These are phyloP conservation scores for Periconia digitata DNA, from an alignment of 2,329 filamentous ascomycete species.

Conservation along the genomic window DNA sequence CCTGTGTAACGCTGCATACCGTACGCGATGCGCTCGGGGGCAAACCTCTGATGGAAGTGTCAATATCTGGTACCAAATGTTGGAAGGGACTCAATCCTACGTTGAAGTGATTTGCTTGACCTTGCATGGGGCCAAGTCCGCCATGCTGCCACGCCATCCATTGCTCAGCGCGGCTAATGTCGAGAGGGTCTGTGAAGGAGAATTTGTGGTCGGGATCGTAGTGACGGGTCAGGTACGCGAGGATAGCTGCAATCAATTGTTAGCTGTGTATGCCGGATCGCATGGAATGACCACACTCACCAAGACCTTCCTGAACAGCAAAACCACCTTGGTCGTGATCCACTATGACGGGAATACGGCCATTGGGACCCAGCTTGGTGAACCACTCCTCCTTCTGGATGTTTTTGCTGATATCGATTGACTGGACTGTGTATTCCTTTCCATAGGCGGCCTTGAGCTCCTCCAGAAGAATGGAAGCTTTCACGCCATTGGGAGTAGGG, in stretches of 20 bases:
- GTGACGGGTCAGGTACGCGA: conserved; percentile 48
- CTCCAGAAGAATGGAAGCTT: conserved; percentile 64
- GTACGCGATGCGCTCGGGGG: conserved; percentile 49
- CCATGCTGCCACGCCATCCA: conserved; percentile 65
- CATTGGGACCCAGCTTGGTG: conserved; percentile 64
- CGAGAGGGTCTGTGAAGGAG: conserved; percentile 50
- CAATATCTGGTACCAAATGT: background rate
- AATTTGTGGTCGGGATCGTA: conserved; percentile 52
- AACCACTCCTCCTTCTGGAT: conserved; percentile 70
- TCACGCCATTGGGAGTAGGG: conserved; percentile 54
- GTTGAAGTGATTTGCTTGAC: conserved; percentile 45
- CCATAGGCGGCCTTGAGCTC: conserved; percentile 68
- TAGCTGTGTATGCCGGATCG: conserved; percentile 3
- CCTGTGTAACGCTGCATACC: conserved; percentile 50
- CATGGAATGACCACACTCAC: too few species aligned
- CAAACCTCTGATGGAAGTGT: conserved; percentile 35
- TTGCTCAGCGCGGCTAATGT: conserved; percentile 54
- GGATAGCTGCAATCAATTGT: too few species aligned
- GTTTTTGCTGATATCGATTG: conserved; percentile 60
- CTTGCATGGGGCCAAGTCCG: conserved; percentile 48
- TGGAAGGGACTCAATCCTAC: conserved; percentile 11
- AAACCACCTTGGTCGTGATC: conserved; percentile 65
- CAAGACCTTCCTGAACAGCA: conserved; percentile 50
- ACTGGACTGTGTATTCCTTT: conserved; percentile 59
- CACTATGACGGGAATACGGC: conserved; percentile 65